Base-by-base conservation (phyloP, 2,329 filamentous ascomycete genomes). In the Trichoderma atrobrunneum region DNA sequence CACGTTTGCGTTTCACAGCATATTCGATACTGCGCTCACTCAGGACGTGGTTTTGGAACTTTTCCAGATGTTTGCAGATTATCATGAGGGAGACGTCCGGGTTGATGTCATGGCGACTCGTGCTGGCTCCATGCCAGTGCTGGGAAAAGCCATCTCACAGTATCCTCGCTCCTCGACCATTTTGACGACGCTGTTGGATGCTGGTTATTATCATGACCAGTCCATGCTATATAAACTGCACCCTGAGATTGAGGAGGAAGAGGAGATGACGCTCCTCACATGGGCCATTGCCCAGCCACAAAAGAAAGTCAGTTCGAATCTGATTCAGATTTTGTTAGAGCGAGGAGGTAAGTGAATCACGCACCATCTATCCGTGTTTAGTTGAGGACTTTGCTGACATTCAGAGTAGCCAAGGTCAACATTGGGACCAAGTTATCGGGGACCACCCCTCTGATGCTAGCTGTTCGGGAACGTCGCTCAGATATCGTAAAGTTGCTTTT, bases 251-350 rank as follows among this genome's bases (percentile, higher is more conserved):
- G 83, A 85, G 2, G 85, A 87, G 43, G 81, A 84, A 3, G 90
- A 92, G 77, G 80, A 83, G 11, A 84, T 90, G 59, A 87, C 87
- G 2, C 81, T 90, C 2, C 80, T 92, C 8, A 81, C 87, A 65
- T 92, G 90, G 90, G 85, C 88, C 0, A 82, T 92, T 66, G 80
- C 88, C 7, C 89, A 91, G 74, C 87, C 88, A 0, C 88, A 90
- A 74, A 91, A 91, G 78, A 86, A 85, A 73, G 84, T 91, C 65
- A 90, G 88, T 78, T 88, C 86, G 39, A 78, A 82, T 5, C 80
- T 91, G 57, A 87, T 92, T 70, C 83, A 87, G 73, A 79, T 88
- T 62, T 81, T 92, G 24, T 80, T 92, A n/a, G 80, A 76, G 77
- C 84, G 73, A 76, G 85, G 63, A 61, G 80, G 81, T 82, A 75